phyloP scores from a whole-genome alignment of 2,329 filamentous ascomycete species.

The Gnomoniopsis sp. region DNA sequence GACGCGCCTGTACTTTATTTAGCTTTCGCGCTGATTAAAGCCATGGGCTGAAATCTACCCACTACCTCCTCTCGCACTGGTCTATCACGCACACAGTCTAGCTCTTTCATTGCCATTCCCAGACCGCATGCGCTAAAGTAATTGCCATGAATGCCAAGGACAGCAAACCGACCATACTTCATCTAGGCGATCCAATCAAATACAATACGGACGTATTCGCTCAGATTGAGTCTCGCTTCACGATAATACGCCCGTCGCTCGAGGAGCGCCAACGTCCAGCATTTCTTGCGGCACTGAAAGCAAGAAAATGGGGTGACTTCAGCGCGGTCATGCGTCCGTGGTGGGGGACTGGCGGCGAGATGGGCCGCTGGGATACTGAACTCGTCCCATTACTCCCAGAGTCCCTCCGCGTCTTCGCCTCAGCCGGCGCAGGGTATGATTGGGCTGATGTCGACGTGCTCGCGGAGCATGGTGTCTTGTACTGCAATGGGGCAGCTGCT shows the following conservation, averaged over 20 bases:
- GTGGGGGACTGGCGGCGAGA: conserved; percentile 63
- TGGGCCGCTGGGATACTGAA: conserved; percentile 61
- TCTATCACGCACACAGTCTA: too few relatives aligned
- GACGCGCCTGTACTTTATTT: too few relatives aligned
- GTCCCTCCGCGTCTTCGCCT: conserved; percentile 57
- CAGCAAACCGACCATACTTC: conserved; percentile 26
- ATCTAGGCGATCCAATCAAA: conserved; percentile 30
- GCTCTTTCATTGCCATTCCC: too few relatives aligned
- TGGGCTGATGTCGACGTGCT: conserved; percentile 53
- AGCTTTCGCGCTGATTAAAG: too few relatives aligned
- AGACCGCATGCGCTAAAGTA: background rate
- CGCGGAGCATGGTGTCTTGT: conserved; percentile 41
- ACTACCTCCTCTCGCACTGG: too few relatives aligned
- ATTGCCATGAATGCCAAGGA: background rate
- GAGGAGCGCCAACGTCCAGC: conserved; percentile 35
- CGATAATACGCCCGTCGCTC: conserved; percentile 31
- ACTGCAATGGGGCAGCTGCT: conserved; percentile 60
- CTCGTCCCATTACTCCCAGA: conserved; percentile 51
- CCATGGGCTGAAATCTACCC: too few relatives aligned
- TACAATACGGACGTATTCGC: conserved; percentile 29
- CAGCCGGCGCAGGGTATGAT: conserved; percentile 63
- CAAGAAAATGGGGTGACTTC: conserved; percentile 40
- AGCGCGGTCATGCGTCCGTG: conserved; percentile 52
- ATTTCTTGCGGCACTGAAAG: conserved; percentile 34
- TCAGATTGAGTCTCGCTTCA: conserved; percentile 27